A percentile compares a stretch with the other conserved stretches of the same genome.
Evolutionary conservation across 805 yeast genomes (phyloP).

Genomic region (Candida gorgasii): DNA sequence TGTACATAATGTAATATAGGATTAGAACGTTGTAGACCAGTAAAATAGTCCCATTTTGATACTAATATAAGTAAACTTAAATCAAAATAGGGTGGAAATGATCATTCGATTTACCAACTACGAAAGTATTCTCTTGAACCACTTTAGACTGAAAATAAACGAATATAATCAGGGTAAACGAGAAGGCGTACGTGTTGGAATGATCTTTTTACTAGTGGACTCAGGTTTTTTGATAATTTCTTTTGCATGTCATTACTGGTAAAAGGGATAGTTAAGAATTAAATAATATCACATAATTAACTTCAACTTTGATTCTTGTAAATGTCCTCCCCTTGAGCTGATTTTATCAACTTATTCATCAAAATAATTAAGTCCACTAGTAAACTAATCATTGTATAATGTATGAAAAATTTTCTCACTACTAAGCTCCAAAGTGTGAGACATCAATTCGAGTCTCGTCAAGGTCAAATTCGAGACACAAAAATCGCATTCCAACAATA

Average conservation of each 20-base stretch:
- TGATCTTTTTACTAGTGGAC: constrained; percentile 2
- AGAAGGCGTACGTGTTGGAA: constrained; percentile 50
- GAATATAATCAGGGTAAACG: constrained; percentile 50
- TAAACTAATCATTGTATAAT: background rate
- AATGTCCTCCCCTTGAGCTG: too few relatives aligned
- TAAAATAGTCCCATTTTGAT: constrained; percentile 30
- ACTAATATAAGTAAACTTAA: constrained; percentile 6
- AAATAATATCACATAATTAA: too few relatives aligned
- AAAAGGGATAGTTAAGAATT: too few relatives aligned
- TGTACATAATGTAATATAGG: background rate
- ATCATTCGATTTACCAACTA: constrained; percentile 42
- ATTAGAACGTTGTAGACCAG: constrained; percentile 26
- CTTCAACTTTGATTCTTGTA: background rate
- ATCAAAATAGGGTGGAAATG: constrained; percentile 48
- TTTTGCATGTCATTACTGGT: background rate
- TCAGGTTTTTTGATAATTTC: background rate
- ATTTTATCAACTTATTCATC: too few relatives aligned
- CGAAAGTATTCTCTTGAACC: constrained; percentile 49
- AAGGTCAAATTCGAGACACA: background rate
- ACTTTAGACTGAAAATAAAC: constrained; percentile 49
- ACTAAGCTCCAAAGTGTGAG: background rate
- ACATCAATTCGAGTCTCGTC: background rate
- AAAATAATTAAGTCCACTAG: background rate
- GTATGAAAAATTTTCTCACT: constrained; percentile 2
- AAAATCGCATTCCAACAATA: constrained; percentile 4